Percentiles rank a stretch among this genome's conserved stretches.
These are phyloP conservation scores for Choanephora cucurbitarum DNA, from an alignment of 371 early-diverging fungal genomes.

Conservation along the genomic window DNA sequence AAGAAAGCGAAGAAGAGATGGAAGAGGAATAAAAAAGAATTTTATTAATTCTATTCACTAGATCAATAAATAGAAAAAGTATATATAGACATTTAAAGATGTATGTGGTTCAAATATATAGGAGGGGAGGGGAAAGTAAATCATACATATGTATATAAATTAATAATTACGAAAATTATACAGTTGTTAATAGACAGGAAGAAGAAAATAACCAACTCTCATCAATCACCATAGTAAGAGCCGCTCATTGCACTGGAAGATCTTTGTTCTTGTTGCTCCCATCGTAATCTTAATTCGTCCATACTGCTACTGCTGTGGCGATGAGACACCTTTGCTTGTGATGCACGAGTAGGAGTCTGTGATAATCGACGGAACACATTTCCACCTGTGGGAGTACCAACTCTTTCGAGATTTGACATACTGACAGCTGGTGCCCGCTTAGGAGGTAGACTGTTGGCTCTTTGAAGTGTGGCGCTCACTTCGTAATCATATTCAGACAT, in stretches of 20 bases:
- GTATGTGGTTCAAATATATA: not conserved
- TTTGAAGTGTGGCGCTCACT: slow-evolving; percentile 18
- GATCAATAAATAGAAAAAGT: no score
- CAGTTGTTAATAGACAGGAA: not conserved
- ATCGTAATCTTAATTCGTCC: slow-evolving; percentile 30
- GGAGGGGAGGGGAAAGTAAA: no score
- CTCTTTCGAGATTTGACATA: slow-evolving; percentile 17
- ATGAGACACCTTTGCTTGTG: slow-evolving; percentile 43
- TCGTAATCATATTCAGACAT: slow-evolving; percentile 18
- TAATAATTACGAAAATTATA: slow-evolving; percentile 7
- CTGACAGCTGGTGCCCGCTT: slow-evolving; percentile 1
- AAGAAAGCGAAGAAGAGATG: slow-evolving; percentile 1
- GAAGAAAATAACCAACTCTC: not conserved
- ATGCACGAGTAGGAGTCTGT: slow-evolving; percentile 48
- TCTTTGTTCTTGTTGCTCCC: slow-evolving; percentile 23
- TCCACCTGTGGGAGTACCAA: slow-evolving; percentile 31
- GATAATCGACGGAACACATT: slow-evolving; percentile 49
- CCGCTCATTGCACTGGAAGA: slow-evolving; percentile 35
- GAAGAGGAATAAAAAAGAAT: not conserved
- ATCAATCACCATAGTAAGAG: slow-evolving; percentile 23
- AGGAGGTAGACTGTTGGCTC: slow-evolving; percentile 14
- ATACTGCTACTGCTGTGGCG: slow-evolving; percentile 38
- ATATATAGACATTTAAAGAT: not conserved
- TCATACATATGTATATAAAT: not conserved
- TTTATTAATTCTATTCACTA: no score